phyloP scores from a whole-genome alignment of 345 rosid species.

The Mangifera indica region DNA sequence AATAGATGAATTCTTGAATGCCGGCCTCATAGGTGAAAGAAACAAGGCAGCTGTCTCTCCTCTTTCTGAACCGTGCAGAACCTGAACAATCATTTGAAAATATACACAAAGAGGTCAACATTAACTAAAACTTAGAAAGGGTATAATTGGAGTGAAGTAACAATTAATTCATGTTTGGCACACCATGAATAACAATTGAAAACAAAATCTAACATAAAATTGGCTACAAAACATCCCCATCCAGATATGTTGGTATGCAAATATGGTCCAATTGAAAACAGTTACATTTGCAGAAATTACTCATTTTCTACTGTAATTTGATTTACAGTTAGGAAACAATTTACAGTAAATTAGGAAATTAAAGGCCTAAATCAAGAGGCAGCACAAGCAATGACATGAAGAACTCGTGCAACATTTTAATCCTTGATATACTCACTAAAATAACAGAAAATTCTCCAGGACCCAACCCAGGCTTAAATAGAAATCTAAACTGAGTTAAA shows the following conservation, averaged over 20 bases:
- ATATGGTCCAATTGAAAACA: not conserved
- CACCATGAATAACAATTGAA: not conserved
- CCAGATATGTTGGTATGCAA: not conserved
- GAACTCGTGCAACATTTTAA: not conserved
- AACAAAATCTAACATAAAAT: not conserved
- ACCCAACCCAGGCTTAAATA: not conserved
- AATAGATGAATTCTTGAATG: slow-evolving; percentile 42
- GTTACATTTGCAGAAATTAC: not conserved
- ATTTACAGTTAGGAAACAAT: not conserved
- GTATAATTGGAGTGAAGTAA: not conserved
- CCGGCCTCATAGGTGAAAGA: slow-evolving; percentile 79
- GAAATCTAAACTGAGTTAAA: not conserved
- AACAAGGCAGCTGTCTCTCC: slow-evolving; percentile 86
- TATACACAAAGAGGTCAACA: slow-evolving; percentile 19
- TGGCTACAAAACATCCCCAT: not conserved
- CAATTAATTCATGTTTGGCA: not conserved
- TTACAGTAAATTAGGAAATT: not conserved
- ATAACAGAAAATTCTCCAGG: not conserved
- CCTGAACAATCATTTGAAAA: slow-evolving; percentile 44
- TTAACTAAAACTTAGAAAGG: not conserved
- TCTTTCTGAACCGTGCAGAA: slow-evolving; percentile 81
- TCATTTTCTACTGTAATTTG: not conserved
- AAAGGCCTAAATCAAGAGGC: not conserved
- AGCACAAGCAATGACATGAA: not conserved
- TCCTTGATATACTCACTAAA: slow-evolving; percentile 3